These are phyloP conservation scores for Aspergillus melleus DNA, from an alignment of 2,329 filamentous ascomycete genomes.

Conservation along the genomic window DNA sequence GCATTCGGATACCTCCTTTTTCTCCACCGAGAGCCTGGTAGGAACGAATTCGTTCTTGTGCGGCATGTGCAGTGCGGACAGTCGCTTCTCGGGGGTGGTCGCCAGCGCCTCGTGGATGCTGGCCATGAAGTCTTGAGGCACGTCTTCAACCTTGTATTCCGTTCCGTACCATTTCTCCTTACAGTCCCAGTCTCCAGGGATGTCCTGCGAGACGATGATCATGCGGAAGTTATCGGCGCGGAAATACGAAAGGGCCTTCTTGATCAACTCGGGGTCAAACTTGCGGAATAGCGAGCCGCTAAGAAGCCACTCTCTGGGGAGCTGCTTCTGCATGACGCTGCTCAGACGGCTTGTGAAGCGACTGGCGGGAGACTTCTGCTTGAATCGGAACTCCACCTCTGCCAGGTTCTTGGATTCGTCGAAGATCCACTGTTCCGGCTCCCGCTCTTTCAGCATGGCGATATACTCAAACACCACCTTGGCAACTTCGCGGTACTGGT, in stretches of 20 bases:
- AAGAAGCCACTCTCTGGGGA: conserved; percentile 83
- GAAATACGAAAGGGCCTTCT: conserved; percentile 69
- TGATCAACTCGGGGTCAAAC: conserved; percentile 77
- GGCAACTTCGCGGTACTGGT: conserved; percentile 77
- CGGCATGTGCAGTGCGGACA: conserved; percentile 76
- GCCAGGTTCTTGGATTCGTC: conserved; percentile 87
- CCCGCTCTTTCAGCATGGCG: conserved; percentile 74
- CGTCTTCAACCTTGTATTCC: conserved; percentile 80
- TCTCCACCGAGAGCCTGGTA: conserved; percentile 88
- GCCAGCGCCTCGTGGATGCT: conserved; percentile 67
- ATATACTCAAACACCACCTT: conserved; percentile 91
- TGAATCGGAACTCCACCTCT: conserved; percentile 93
- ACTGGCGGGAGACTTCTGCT: conserved; percentile 86
- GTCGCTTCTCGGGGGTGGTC: conserved; percentile 58
- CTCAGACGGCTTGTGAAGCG: conserved; percentile 84
- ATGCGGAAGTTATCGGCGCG: conserved; percentile 88
- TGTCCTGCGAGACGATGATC: conserved; percentile 77
- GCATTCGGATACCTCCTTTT: conserved; percentile 80
- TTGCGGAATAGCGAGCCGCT: conserved; percentile 77
- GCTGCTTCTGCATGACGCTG: conserved; percentile 85
- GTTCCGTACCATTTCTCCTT: conserved; percentile 99
- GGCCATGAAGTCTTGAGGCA: conserved; percentile 71
- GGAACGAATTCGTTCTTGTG: conserved; percentile 96
- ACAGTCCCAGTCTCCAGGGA: conserved; percentile 78
- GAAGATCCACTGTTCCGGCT: conserved; percentile 90